Evolutionary conservation across 768 basidiomycete genomes (phyloP).

Genomic region (Podaxis carcinomalis): DNA sequence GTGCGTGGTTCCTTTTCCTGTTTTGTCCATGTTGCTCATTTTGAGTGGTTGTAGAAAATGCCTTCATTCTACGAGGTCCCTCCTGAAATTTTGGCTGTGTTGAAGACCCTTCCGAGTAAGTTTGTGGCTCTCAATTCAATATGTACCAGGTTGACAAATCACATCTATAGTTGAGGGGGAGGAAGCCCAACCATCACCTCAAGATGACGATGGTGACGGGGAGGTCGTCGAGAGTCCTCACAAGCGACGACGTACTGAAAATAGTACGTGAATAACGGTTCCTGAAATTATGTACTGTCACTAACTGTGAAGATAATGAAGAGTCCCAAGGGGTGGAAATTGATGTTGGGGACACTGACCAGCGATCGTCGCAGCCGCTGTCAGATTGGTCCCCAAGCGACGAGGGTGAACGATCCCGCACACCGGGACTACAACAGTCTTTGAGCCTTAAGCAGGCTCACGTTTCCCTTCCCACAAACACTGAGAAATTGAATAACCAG

Average conservation of each 20-base stretch:
- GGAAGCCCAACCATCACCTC: background rate
- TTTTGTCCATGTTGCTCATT: background rate
- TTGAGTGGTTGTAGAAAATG: background rate
- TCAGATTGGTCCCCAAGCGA: conserved; percentile 4
- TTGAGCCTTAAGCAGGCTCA: background rate
- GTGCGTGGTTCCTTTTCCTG: background rate
- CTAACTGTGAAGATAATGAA: background rate
- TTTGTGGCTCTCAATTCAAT: background rate
- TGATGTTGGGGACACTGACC: background rate
- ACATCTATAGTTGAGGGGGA: background rate
- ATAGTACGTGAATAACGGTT: background rate
- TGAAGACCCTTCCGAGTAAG: conserved; percentile 1
- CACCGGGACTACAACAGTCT: background rate
- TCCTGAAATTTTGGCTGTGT: background rate
- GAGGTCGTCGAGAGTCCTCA: background rate
- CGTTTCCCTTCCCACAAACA: background rate
- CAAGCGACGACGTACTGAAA: conserved; percentile 1
- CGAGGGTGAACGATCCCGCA: background rate
- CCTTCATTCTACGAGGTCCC: background rate
- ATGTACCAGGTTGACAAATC: background rate
- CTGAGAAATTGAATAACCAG: background rate
- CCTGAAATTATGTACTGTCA: background rate
- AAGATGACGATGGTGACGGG: background rate
- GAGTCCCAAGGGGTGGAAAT: background rate
- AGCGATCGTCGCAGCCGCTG: conserved; percentile 3